Conservation (phyloP, 225 moss, liverwort and hornwort species). For the Thuidium tamariscinum region DNA sequence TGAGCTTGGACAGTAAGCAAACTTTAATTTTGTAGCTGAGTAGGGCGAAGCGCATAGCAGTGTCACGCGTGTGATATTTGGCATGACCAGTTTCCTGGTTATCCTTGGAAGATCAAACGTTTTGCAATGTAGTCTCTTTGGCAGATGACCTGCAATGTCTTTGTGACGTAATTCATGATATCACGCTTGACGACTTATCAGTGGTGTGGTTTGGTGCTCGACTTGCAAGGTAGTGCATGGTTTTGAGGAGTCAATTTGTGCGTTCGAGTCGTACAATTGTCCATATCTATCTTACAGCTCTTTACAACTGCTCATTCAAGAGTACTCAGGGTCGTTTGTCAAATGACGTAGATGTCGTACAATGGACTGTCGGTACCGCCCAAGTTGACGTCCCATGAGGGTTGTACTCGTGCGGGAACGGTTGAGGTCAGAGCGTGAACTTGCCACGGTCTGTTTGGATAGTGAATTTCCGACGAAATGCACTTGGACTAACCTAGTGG, state of each 20-base stretch:
- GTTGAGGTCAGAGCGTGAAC: background rate
- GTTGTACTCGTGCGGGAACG: background rate
- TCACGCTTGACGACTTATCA: background rate
- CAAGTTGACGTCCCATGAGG: background rate
- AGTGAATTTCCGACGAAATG: background rate
- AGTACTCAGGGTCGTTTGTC: background rate
- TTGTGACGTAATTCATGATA: background rate
- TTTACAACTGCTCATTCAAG: background rate
- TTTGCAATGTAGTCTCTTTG: too few species aligned
- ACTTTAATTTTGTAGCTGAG: background rate
- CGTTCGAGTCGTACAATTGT: background rate
- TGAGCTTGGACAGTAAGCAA: constrained; percentile 1
- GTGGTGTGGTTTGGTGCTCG: background rate
- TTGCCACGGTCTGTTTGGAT: background rate
- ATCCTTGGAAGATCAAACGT: background rate
- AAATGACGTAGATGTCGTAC: background rate
- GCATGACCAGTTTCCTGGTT: background rate
- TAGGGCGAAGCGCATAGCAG: background rate
- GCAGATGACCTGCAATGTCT: background rate
- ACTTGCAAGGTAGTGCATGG: background rate
- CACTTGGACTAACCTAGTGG: background rate
- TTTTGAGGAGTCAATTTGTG: background rate
- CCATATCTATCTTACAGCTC: background rate
- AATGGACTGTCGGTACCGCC: background rate
- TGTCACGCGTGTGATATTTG: background rate